These are phyloP conservation scores for Periconia macrospinosa DNA, from an alignment of 2,329 filamentous ascomycete genomes.

Conservation along the genomic window DNA sequence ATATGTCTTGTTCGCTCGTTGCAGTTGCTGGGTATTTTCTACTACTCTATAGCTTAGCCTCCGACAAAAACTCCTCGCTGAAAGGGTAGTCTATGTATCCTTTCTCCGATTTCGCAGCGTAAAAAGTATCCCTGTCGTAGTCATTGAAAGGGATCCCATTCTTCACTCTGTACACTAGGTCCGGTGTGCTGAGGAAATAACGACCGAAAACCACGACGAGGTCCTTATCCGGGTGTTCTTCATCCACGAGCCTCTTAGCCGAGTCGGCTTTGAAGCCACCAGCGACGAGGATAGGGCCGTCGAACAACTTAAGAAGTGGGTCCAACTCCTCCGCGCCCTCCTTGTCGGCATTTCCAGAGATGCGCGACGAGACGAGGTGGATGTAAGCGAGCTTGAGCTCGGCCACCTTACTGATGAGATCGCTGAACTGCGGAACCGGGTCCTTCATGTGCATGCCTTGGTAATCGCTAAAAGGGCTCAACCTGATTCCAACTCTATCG, in stretches of 20 bases:
- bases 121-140: constrained; percentile 53
- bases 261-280: constrained; percentile 47
- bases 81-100: constrained; percentile 48
- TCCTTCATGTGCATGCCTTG: constrained; percentile 67
- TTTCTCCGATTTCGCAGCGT: constrained; percentile 32
- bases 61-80: constrained; percentile 3
- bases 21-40: too few species aligned
- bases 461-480: constrained; percentile 64
- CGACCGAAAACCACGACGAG: constrained; percentile 52
- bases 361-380: constrained; percentile 59
- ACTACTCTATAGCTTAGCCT: not conserved
- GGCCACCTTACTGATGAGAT: constrained; percentile 57
- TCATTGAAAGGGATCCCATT: constrained; percentile 47
- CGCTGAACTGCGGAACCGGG: constrained; percentile 64
- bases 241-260: constrained; percentile 39
- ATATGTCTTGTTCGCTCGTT: too few species aligned
- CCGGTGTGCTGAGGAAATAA: constrained; percentile 54
- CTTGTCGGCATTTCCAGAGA: constrained; percentile 48
- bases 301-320: constrained; percentile 26
- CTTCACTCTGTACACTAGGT: constrained; percentile 50
- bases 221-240: constrained; percentile 48
- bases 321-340: constrained; percentile 24
- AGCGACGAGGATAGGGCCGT: constrained; percentile 42
- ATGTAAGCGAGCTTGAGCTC: constrained; percentile 55
- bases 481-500: constrained; percentile 60